These are phyloP conservation scores for Pinus taeda DNA, from an alignment of 75 land plant species.

Conservation along the genomic window DNA sequence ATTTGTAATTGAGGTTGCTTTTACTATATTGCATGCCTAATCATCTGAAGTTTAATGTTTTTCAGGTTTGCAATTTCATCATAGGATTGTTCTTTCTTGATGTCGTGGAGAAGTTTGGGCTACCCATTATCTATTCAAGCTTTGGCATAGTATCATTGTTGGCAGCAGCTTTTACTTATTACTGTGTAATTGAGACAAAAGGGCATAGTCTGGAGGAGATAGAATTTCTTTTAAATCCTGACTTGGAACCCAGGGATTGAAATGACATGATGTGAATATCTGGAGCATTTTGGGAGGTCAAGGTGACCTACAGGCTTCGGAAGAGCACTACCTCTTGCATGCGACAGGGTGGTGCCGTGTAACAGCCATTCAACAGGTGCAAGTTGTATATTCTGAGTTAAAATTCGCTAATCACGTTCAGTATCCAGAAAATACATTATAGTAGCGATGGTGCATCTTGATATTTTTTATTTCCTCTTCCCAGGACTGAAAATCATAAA, in stretches of 20 bases:
- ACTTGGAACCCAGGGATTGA: constrained; percentile 10
- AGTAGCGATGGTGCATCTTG: too few relatives aligned
- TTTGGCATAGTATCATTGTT: constrained; percentile 76
- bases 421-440: too few relatives aligned
- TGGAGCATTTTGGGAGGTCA: not conserved
- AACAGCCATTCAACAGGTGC: too few relatives aligned
- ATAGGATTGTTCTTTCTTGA: constrained; percentile 89
- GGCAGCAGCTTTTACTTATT: constrained; percentile 53
- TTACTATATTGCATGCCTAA: not conserved
- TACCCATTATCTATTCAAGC: constrained; percentile 68
- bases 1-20: not conserved
- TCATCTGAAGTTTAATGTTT: not conserved
- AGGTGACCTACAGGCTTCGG: not conserved
- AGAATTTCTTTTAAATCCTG: constrained; percentile 50
- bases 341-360: too few relatives aligned
- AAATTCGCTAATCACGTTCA: too few relatives aligned
- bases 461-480: too few relatives aligned
- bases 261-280: not conserved
- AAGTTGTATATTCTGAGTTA: too few relatives aligned
- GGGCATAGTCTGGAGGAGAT: constrained; percentile 93
- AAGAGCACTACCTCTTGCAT: not conserved
- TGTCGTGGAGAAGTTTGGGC: constrained; percentile 71
- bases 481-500: too few relatives aligned
- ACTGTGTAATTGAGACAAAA: constrained; percentile 80
- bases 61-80: constrained; percentile 79